Evolutionary conservation across 257 asterid species (phyloP), one percentile per base, ranked within the genome.

Genomic region (Nicotiana tomentosiformis): DNA sequence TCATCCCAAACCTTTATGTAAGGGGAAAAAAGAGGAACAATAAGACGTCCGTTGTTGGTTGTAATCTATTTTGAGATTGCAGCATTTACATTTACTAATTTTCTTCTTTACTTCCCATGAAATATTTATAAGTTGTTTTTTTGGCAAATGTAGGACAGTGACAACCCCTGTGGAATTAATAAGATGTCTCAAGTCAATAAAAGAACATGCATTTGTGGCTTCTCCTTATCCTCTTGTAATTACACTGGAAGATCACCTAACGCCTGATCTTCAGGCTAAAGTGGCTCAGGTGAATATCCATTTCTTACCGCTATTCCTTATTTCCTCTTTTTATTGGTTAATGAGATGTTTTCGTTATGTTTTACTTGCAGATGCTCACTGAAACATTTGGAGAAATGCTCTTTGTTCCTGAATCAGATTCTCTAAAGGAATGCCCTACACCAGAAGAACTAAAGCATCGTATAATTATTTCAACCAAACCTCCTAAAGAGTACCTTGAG

Each of bases 241-340:
- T 84, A 94, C 98, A 23, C 86, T 93, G 84, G 98, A 94, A 87
- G 98, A 94, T 90, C 98, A 94, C 86, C 98, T 94, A 68, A 92
- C 88, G 33, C 83, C 90, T 32, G 91, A 91, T 55, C 95, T 94
- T 81, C 98, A 94, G 84, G 95, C 92, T 84, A 94, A 91, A 94
- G 97, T 91, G 58, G 97, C 98, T 72, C 86, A 89, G 94, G 97
- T 93, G 84, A 90, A 29, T 84, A 49, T 77, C 83, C 76, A 43
- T 8, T 76, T 23, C 46, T 62, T 23, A 9, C 37, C 60, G 39
- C 82, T 23, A 43, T 72, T 57, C 37, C 20, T 80, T 83, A n/a
- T 46, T 51, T 76, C 26, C 26, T 29, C 62, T 8, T 74, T 70
- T 68, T 67, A 35, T 35, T 68, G 55, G 15, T 18, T 68, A 35